Percentiles rank a stretch among this genome's conserved stretches.
These are phyloP conservation scores for Didymella glomerata DNA, from an alignment of 2,329 filamentous ascomycete genomes.

Conservation along the genomic window DNA sequence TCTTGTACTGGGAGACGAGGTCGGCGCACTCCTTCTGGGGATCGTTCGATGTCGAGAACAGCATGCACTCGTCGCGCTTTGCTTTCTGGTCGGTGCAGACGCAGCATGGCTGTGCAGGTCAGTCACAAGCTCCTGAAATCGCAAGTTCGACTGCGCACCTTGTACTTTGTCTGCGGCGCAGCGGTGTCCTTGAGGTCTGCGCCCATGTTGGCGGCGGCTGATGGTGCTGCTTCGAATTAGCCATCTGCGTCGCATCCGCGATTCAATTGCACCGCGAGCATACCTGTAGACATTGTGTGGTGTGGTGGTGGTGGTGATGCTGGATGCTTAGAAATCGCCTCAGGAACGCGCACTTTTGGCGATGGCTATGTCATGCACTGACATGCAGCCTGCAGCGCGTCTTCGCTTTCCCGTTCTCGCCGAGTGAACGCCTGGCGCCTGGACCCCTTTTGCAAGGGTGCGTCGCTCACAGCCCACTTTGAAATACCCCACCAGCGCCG, in stretches of 20 bases:
- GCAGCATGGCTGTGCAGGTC: constrained; percentile 78
- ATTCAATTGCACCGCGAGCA: neutral
- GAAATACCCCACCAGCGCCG: constrained; percentile 40
- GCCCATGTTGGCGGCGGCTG: constrained; percentile 55
- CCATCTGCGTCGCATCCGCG: neutral
- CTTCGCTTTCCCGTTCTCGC: constrained; percentile 22
- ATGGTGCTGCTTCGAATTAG: constrained; percentile 33
- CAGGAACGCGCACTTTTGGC: constrained; percentile 8
- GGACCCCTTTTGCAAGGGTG: constrained; percentile 14
- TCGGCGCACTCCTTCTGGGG: constrained; percentile 84
- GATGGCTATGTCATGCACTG: constrained; percentile 19
- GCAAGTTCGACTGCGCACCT: constrained; percentile 43
- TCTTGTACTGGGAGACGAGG: constrained; percentile 84
- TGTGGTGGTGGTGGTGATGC: constrained; percentile 17
- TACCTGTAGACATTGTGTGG: constrained; percentile 21
- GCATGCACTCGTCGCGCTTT: constrained; percentile 96
- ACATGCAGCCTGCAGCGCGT: neutral
- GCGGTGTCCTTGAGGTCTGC: constrained; percentile 54
- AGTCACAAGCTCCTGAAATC: constrained; percentile 2
- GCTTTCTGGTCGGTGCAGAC: constrained; percentile 97
- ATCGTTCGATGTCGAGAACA: constrained; percentile 86
- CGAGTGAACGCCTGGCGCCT: constrained; percentile 14
- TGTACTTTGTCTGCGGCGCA: constrained; percentile 54
- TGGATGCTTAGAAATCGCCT: constrained; percentile 25
- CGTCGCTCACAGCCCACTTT: constrained; percentile 14